Conservation (phyloP, 2,329 filamentous ascomycete species). For the Ophiostoma ulmi region DNA sequence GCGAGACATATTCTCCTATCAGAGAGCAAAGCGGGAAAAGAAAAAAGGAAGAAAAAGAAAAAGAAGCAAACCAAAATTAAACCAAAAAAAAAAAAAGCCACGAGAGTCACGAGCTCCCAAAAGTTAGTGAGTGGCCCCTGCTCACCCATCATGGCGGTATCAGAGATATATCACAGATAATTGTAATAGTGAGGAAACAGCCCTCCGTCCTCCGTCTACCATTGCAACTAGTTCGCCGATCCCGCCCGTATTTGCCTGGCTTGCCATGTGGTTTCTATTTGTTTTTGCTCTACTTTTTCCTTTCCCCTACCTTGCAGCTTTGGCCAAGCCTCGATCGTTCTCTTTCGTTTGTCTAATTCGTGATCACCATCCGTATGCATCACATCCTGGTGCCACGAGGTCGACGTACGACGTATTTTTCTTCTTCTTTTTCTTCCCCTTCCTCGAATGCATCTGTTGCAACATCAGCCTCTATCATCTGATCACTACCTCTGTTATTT, state of each 20-base stretch:
- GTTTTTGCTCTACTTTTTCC: background rate
- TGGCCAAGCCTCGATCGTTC: background rate
- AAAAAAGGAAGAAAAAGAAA: background rate
- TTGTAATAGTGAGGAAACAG: background rate
- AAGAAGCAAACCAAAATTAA: background rate
- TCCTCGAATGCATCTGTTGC: background rate
- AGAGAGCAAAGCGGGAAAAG: background rate
- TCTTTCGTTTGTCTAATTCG: background rate
- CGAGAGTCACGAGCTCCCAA: background rate
- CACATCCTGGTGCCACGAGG: conserved; percentile 3
- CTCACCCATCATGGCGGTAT: background rate
- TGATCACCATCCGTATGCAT: background rate
- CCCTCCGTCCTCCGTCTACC: background rate
- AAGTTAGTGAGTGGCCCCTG: background rate
- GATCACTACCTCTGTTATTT: too few relatives aligned
- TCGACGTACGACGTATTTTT: background rate
- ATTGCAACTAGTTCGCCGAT: background rate
- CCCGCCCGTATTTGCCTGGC: background rate
- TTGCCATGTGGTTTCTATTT: conserved; percentile 7
- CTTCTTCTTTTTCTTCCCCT: background rate
- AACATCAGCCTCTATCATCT: background rate
- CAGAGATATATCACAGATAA: too few relatives aligned
- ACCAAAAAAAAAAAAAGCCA: background rate
- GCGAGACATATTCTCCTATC: too few relatives aligned
- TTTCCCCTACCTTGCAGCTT: background rate